Percentiles rank a stretch among this genome's conserved stretches.
Evolutionary conservation across 2,329 filamentous ascomycete genomes (phyloP).

Genomic region (Fusarium nematophilum): DNA sequence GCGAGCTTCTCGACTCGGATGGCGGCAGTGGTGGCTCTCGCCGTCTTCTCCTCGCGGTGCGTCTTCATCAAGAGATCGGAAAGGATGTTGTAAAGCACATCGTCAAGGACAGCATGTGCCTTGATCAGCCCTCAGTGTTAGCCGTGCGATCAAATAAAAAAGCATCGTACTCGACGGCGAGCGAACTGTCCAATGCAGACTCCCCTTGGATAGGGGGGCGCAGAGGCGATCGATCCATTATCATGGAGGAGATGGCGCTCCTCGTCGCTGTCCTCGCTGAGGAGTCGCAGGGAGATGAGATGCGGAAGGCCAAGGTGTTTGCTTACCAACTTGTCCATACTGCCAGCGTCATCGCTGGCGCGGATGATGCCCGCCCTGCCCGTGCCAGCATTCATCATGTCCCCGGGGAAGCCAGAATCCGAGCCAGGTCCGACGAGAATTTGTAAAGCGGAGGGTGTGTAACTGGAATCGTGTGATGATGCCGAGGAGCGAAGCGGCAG

Average conservation of each 20-base stretch:
- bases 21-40: slow-evolving; percentile 73
- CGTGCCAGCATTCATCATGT: slow-evolving; percentile 56
- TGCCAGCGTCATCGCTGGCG: slow-evolving; percentile 62
- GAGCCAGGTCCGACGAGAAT: slow-evolving; percentile 42
- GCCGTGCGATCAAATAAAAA: slow-evolving; percentile 15
- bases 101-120: slow-evolving; percentile 77
- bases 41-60: slow-evolving; percentile 82
- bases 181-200: slow-evolving; percentile 8
- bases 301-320: slow-evolving; percentile 21
- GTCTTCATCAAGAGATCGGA: slow-evolving; percentile 79
- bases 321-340: slow-evolving; percentile 71
- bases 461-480: slow-evolving; percentile 50
- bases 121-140: slow-evolving; percentile 48
- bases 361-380: slow-evolving; percentile 69
- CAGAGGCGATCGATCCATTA: slow-evolving; percentile 14
- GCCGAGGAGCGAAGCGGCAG: slow-evolving; percentile 45
- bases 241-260: slow-evolving; percentile 17
- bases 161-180: background rate
- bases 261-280: slow-evolving; percentile 5
- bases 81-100: slow-evolving; percentile 80
- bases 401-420: slow-evolving; percentile 37
- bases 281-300: slow-evolving; percentile 26
- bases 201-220: slow-evolving; percentile 20
- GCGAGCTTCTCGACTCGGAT: slow-evolving; percentile 73
- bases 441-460: slow-evolving; percentile 46